Evolutionary conservation across 805 yeast genomes (phyloP).

Genomic region (Nakazawaea wickerhamii): DNA sequence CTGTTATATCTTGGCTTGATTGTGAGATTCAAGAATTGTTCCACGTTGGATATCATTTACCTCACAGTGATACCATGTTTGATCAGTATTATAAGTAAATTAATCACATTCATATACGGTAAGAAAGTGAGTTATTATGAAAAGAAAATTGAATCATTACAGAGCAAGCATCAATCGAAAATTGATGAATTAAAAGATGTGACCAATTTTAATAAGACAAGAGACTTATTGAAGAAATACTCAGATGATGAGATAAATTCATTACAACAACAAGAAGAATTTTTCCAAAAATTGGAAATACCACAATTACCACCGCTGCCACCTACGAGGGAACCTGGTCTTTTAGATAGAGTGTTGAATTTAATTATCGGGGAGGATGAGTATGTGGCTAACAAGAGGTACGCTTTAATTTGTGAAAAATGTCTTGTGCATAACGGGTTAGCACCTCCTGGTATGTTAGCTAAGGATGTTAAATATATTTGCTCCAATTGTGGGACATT

Average conservation of each 20-base stretch:
- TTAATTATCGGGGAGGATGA: slow-evolving; percentile 59
- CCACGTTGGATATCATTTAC: neutral
- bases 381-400: slow-evolving; percentile 50
- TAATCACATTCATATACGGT: slow-evolving; percentile 15
- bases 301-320: too few relatives aligned
- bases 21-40: neutral
- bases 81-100: slow-evolving; percentile 14
- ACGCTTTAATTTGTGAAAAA: slow-evolving; percentile 64
- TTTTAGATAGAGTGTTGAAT: slow-evolving; percentile 35
- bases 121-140: slow-evolving; percentile 16
- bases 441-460: slow-evolving; percentile 64
- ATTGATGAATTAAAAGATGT: slow-evolving; percentile 33
- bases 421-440: slow-evolving; percentile 74
- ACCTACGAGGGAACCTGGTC: slow-evolving; percentile 32
- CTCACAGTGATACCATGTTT: slow-evolving; percentile 14
- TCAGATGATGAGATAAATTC: slow-evolving; percentile 44
- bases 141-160: slow-evolving; percentile 20
- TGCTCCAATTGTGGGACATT: slow-evolving; percentile 61
- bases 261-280: slow-evolving; percentile 37
- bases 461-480: slow-evolving; percentile 44
- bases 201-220: slow-evolving; percentile 73
- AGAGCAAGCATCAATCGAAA: slow-evolving; percentile 31
- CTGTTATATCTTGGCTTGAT: slow-evolving; percentile 19
- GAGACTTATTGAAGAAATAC: slow-evolving; percentile 64
- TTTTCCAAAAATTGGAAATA: slow-evolving; percentile 28